Evolutionary conservation across 805 yeast genomes (phyloP), one percentile per base, ranked within the genome.

Genomic region (Blastobotrys americana): DNA sequence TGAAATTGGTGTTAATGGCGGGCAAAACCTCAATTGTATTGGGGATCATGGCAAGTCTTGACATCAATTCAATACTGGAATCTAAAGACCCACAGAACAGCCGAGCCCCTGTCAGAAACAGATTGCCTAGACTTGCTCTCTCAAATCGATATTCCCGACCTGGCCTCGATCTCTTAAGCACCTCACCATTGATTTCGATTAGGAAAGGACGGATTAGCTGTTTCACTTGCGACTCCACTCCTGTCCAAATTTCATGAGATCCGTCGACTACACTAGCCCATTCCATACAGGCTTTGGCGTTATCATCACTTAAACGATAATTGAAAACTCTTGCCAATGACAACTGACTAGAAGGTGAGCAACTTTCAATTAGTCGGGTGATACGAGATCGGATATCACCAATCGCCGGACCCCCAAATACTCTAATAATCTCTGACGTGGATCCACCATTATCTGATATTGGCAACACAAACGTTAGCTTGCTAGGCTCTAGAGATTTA

Each of bases 371-470:
- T 46, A 89, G 64, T 43, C 89, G 65, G 0, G 87, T 84, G 22
- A 88, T 71, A 45, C 97, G 64, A 0, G 95, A 85, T 40, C 97
- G 67, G 2, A 89, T 72, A 59, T 89, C 97, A 2, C 97, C 97
- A 43, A 89, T 86, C 0, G 97, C 96, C 2, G 96, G 95, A 0
- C 97, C 97, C 2, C 96, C 96, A 15, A 89, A 70, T 1, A 87
- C 85, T 10, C 96, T 66, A 4, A 88, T 71, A 19, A 89, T 74
- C 63, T 89, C 97, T 21, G 94, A 82, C 0, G 96, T 86, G 1
- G 96, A 88, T 0, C 97, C 97, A 15, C 97, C 97, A 58, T 89
- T 89, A 61, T 89, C 97, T 39, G 85, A 78, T 13, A 89, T 77
- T 0, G 97, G 97, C 28, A 89, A 64, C 3, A 88, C 72, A 53